Evolutionary conservation across 768 basidiomycete species (phyloP).

Genomic region (Leccinum uliginosum): DNA sequence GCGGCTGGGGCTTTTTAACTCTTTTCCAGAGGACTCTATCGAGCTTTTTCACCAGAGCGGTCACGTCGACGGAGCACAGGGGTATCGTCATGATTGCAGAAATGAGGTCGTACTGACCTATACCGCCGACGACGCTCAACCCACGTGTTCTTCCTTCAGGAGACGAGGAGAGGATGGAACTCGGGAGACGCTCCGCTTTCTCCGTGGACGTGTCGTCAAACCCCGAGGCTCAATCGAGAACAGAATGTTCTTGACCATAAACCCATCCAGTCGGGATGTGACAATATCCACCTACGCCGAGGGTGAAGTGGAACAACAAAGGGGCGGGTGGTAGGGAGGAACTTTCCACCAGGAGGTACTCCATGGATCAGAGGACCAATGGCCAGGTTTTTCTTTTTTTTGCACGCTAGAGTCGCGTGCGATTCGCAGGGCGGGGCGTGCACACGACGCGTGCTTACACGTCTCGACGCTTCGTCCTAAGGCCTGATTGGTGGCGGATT

Average conservation of each 20-base stretch:
- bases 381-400: no score
- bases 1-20: slow-evolving; percentile 7
- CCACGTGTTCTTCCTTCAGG: slow-evolving; percentile 1
- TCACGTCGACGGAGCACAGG: no score
- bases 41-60: no score
- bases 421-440: slow-evolving; percentile 4
- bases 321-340: neutral
- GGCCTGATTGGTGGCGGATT: no score
- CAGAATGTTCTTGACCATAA: no score
- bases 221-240: no score
- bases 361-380: no score
- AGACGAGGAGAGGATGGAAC: slow-evolving; percentile 1
- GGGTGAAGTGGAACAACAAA: neutral
- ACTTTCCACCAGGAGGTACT: no score
- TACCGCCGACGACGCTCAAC: slow-evolving; percentile 7
- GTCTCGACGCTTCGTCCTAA: neutral
- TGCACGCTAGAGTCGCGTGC: slow-evolving; percentile 8
- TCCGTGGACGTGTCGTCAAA: neutral
- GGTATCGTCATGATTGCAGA: neutral
- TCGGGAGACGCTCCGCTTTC: slow-evolving; percentile 5
- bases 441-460: neutral
- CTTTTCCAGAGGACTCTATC: neutral
- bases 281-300: neutral
- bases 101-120: neutral
- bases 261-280: neutral